These are phyloP conservation scores for Immersiporthe knoxdaviesiana DNA, from an alignment of 2,329 filamentous ascomycete species.

Conservation along the genomic window DNA sequence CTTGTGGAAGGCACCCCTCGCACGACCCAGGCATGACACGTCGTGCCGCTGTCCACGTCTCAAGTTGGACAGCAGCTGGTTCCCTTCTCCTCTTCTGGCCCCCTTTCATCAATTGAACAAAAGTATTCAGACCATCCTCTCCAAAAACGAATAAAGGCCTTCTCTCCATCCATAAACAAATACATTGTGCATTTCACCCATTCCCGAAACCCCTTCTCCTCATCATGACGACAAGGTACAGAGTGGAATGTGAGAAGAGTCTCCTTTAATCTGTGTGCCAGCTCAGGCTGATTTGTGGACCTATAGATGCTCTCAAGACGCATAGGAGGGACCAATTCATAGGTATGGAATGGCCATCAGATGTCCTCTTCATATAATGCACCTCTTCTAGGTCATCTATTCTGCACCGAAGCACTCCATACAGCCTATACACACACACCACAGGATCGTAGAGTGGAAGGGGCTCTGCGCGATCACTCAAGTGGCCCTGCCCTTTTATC, in stretches of 20 bases:
- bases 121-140: no score
- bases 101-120: neutral
- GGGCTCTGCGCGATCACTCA: no score
- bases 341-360: conserved; percentile 49
- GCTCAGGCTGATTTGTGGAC: conserved; percentile 20
- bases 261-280: neutral
- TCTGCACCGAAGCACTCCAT: no score
- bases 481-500: neutral
- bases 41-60: neutral
- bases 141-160: no score
- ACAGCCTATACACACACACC: no score
- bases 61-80: neutral
- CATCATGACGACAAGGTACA: conserved; percentile 65
- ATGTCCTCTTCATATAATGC: no score
- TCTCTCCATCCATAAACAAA: neutral
- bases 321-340: conserved; percentile 91
- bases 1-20: no score
- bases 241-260: conserved; percentile 70
- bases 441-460: no score
- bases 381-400: no score
- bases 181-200: neutral
- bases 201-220: neutral
- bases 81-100: neutral
- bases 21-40: neutral
- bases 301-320: conserved; percentile 69